Base-by-base conservation (phyloP, 129 eudicot genomes). In the Artemisia tridentata region DNA sequence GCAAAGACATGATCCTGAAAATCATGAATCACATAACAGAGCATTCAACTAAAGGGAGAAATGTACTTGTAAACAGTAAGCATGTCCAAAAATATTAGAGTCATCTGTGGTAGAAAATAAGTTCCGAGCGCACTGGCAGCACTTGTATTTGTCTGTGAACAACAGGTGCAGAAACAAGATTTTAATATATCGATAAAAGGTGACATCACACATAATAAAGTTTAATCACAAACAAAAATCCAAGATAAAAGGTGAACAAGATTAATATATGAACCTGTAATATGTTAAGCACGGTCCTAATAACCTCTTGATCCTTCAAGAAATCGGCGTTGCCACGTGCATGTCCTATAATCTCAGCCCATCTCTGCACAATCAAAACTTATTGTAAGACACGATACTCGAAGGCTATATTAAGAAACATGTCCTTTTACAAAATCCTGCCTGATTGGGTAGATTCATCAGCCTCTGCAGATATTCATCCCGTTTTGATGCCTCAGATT, bases 381-480 rank as follows among this genome's bases (percentile, higher is more conserved):
- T 50, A 64, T 74, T 27, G 63, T 11, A 29, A 2, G 21, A 7
- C 21, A 2, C 53, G 7, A 17, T 18, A 3, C n/a, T 60, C 49
- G 9, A 13, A 67, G 51, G 19, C 14, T 15, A 54, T 54, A 51
- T 27, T 67, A 60, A 10, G 10, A 47, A 11, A 43, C 17, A 52
- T 14, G 10, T 7, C 5, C 53, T 46, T 16, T 16, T 12, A 51
- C 50, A 52, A 66, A 31, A 48, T 27, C 69, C 5, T 78, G 72
- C 99, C 91, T 90, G 99, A 81, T 95, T 90, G 41, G 99, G 99
- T 72, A 95, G 91, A 61, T 77, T 86, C 99, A 95, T 95, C 79
- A 95, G 78, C 79, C 99, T 85, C 86, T 85, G 89, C 79, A 90
- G 56, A 84, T 84, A 95, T 27, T 95, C 96, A 71, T 90, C 95